Percentiles rank a stretch among this genome's conserved stretches.
Evolutionary conservation across 2,329 filamentous ascomycete genomes (phyloP).

Genomic region (Neurospora crassa): DNA sequence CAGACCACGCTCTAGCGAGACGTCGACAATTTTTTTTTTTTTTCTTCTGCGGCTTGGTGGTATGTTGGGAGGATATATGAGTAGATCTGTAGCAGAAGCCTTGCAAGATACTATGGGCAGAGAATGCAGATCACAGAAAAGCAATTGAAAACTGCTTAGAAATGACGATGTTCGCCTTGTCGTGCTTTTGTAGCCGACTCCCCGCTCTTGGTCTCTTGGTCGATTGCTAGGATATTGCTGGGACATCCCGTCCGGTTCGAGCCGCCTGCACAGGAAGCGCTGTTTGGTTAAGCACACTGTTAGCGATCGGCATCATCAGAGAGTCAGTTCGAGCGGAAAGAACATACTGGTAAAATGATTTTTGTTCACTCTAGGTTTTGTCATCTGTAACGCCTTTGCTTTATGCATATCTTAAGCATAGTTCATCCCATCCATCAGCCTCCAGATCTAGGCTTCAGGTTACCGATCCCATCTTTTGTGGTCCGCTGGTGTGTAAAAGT

Average conservation of each 20-base stretch:
- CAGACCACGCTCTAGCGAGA: background rate
- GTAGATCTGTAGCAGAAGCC: background rate
- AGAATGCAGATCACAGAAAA: background rate
- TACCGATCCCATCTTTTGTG: too few relatives aligned
- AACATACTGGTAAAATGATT: background rate
- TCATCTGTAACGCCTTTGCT: too few relatives aligned
- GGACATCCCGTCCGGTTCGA: background rate
- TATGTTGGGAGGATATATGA: background rate
- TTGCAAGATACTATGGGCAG: background rate
- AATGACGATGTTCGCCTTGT: background rate
- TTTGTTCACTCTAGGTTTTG: background rate
- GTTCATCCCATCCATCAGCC: too few relatives aligned
- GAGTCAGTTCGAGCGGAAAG: background rate
- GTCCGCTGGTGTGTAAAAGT: too few relatives aligned
- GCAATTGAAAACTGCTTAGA: background rate
- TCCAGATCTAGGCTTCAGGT: too few relatives aligned
- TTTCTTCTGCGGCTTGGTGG: background rate
- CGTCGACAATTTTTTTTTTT: background rate
- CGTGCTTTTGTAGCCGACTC: background rate
- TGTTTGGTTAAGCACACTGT: background rate
- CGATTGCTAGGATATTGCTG: background rate
- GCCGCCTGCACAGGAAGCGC: background rate
- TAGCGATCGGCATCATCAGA: background rate
- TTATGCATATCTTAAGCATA: too few relatives aligned
- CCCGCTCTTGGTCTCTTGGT: background rate